Conservation (phyloP, 257 asterid genomes). For the Echium plantagineum region DNA sequence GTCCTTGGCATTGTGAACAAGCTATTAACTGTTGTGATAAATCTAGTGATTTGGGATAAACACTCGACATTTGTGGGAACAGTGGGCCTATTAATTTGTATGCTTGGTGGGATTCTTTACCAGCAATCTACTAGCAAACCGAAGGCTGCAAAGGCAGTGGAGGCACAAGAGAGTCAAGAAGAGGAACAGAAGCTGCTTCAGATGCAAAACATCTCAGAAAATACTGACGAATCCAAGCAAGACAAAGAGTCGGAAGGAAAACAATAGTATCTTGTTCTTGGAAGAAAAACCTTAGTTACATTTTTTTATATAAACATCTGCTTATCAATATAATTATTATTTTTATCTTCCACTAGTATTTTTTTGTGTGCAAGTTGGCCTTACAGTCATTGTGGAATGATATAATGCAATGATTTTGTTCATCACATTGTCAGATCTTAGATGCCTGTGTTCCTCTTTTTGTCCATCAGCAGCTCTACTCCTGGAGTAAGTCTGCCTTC, state of each 20-base stretch:
- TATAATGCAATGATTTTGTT: background rate
- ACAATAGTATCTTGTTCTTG: constrained; percentile 19
- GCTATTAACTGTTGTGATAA: constrained; percentile 80
- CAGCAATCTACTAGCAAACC: constrained; percentile 70
- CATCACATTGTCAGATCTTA: background rate
- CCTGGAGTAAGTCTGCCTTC: background rate
- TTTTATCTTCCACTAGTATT: background rate
- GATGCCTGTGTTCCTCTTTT: background rate
- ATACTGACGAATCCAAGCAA: constrained; percentile 25
- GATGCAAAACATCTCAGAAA: constrained; percentile 39
- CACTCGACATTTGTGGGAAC: constrained; percentile 82
- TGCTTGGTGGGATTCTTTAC: constrained; percentile 82
- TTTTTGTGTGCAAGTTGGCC: background rate
- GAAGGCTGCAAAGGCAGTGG: constrained; percentile 30
- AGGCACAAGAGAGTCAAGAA: constrained; percentile 41
- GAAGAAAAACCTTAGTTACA: background rate
- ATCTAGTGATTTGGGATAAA: constrained; percentile 81
- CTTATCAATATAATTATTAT: background rate
- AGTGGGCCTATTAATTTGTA: constrained; percentile 78
- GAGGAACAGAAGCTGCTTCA: constrained; percentile 70
- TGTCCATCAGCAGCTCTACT: background rate
- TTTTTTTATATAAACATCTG: background rate
- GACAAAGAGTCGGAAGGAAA: constrained; percentile 29
- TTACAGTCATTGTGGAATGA: background rate
- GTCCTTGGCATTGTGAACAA: constrained; percentile 95